These are phyloP conservation scores for Microglena sp. DNA, from an alignment of 139 green algal genomes.

Conservation along the genomic window DNA sequence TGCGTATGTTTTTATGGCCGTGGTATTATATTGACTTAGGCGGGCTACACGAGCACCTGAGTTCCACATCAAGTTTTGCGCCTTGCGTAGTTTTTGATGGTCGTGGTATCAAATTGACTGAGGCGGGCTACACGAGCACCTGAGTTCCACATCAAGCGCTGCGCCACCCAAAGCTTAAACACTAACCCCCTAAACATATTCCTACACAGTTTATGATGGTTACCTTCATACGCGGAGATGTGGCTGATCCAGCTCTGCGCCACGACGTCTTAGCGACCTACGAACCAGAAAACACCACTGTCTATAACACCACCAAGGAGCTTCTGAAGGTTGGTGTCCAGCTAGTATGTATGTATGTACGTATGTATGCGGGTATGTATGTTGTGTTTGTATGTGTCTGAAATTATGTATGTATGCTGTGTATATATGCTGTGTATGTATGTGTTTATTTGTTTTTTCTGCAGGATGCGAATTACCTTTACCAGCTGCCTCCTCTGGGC, in stretches of 20 bases:
- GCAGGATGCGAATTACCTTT: no score
- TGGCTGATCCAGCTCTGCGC: constrained; percentile 1
- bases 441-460: no score
- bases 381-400: no score
- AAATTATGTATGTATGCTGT: no score
- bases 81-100: background rate
- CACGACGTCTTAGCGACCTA: constrained; percentile 17
- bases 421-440: background rate
- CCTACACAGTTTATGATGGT: constrained; percentile 50
- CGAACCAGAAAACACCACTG: constrained; percentile 23
- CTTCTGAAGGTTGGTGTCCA: constrained; percentile 10
- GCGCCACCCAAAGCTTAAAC: no score
- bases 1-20: no score
- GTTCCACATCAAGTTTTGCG: background rate
- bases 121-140: background rate
- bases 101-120: background rate
- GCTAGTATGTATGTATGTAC: background rate
- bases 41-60: no score
- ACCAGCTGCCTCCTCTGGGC: no score
- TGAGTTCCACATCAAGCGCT: background rate
- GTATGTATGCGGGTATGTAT: no score
- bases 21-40: no score
- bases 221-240: constrained; percentile 29
- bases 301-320: constrained; percentile 26
- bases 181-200: no score